Conservation (phyloP, 2,329 filamentous ascomycete species). For the Sclerotinia subarctica region DNA sequence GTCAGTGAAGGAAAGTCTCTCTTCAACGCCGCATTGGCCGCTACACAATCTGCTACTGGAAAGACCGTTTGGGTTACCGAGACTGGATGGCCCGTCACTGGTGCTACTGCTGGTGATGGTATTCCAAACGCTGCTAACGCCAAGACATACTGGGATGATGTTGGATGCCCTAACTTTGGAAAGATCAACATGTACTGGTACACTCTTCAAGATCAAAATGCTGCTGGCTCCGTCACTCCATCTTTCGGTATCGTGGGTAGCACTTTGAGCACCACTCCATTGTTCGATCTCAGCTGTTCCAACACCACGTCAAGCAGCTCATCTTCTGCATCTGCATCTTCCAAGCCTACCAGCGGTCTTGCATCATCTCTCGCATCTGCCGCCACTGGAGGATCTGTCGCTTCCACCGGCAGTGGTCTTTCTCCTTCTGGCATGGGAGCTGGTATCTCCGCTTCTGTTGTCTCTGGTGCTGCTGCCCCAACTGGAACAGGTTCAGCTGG, state of each 20-base stretch:
- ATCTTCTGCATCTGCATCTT: slow-evolving; percentile 21
- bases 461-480: slow-evolving; percentile 12
- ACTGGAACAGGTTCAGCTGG: slow-evolving; percentile 16
- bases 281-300: slow-evolving; percentile 62
- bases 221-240: slow-evolving; percentile 56
- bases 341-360: slow-evolving; percentile 19
- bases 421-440: slow-evolving; percentile 26
- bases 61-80: slow-evolving; percentile 85
- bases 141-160: slow-evolving; percentile 74
- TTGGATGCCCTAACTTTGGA: slow-evolving; percentile 69
- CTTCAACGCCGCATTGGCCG: slow-evolving; percentile 64
- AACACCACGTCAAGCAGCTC: slow-evolving; percentile 31
- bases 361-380: slow-evolving; percentile 23
- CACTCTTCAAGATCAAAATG: slow-evolving; percentile 65
- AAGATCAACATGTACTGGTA: slow-evolving; percentile 72
- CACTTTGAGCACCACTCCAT: slow-evolving; percentile 50
- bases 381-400: slow-evolving; percentile 21
- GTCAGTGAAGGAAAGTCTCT: slow-evolving; percentile 62
- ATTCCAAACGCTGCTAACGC: slow-evolving; percentile 66
- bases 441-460: slow-evolving; percentile 23
- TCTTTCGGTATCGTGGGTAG: slow-evolving; percentile 68
- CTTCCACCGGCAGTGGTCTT: slow-evolving; percentile 27
- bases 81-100: slow-evolving; percentile 81
- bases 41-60: slow-evolving; percentile 56
- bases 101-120: slow-evolving; percentile 58